Evolutionary conservation across 2,329 filamentous ascomycete species (phyloP).

Genomic region (Cytospora leucostoma): DNA sequence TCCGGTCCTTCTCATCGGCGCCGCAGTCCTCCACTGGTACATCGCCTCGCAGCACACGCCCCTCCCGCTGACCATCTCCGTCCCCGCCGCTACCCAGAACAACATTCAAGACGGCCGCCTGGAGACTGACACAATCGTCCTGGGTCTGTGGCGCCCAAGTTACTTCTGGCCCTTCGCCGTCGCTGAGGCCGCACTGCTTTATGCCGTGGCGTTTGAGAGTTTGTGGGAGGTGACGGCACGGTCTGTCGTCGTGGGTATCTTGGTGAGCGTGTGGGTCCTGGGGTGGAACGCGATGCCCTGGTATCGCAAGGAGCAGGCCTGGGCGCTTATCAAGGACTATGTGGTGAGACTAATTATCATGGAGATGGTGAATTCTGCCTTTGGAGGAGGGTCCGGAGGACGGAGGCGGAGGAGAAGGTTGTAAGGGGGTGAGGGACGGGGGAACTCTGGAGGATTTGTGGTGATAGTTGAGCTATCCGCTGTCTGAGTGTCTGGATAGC

Average conservation of each 20-base stretch:
- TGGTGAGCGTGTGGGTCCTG: conserved; percentile 19
- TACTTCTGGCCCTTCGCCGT: conserved; percentile 24
- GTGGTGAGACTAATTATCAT: conserved; percentile 22
- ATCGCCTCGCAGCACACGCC: conserved; percentile 18
- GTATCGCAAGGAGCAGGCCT: conserved; percentile 26
- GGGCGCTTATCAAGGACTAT: conserved; percentile 26
- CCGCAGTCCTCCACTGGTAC: conserved; percentile 26
- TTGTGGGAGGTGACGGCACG: conserved; percentile 4
- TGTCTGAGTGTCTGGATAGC: not conserved
- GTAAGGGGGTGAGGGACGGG: not conserved
- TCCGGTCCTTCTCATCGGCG: conserved; percentile 21
- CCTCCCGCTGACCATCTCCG: conserved; percentile 22
- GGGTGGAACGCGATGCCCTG: conserved; percentile 26
- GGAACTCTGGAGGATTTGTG: not conserved
- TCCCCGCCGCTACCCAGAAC: conserved; percentile 17
- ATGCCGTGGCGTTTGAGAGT: conserved; percentile 4
- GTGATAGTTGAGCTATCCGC: not conserved
- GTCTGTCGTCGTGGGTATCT: conserved; percentile 4
- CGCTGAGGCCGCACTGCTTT: conserved; percentile 23
- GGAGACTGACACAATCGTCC: not conserved
- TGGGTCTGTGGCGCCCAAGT: conserved; percentile 23
- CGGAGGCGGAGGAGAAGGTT: conserved; percentile 19
- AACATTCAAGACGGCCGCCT: conserved; percentile 1
- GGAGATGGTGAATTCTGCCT: conserved; percentile 25
- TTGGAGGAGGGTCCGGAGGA: conserved; percentile 20